These are phyloP conservation scores for Byssothecium circinans DNA, from an alignment of 2,329 filamentous ascomycete genomes.

Conservation along the genomic window DNA sequence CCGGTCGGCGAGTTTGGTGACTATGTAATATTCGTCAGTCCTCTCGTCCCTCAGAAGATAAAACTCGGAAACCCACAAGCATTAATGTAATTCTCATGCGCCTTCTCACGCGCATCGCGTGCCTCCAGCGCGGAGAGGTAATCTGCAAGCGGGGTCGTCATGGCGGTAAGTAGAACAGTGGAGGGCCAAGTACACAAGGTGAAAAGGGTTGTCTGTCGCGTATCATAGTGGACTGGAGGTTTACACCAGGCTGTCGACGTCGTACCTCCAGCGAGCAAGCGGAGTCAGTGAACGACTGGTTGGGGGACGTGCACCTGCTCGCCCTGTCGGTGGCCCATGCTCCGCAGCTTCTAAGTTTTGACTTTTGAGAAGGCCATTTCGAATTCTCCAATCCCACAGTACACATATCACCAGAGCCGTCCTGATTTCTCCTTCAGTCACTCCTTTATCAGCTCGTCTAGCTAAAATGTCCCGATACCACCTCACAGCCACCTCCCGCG, in stretches of 20 bases:
- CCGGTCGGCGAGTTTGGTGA: conserved; percentile 52
- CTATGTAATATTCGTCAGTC: conserved; percentile 26
- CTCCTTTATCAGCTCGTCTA: conserved; percentile 5
- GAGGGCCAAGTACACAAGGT: neutral
- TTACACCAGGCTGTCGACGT: conserved; percentile 14
- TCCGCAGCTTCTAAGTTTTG: neutral
- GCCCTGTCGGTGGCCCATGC: conserved; percentile 7
- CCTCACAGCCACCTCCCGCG: conserved; percentile 41
- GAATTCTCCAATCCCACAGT: too few species aligned
- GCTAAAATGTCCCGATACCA: conserved; percentile 32
- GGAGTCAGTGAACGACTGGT: conserved; percentile 11
- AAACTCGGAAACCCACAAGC: conserved; percentile 62
- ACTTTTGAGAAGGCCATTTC: too few species aligned
- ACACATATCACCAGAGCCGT: too few species aligned
- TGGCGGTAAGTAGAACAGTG: conserved; percentile 39
- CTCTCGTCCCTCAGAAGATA: too few species aligned
- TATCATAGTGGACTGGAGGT: conserved; percentile 30
- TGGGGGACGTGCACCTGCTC: conserved; percentile 14
- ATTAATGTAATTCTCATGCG: conserved; percentile 69
- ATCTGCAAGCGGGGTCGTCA: conserved; percentile 77
- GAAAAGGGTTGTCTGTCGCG: conserved; percentile 2
- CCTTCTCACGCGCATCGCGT: conserved; percentile 68
- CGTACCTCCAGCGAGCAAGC: conserved; percentile 8
- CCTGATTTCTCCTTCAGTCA: too few species aligned
- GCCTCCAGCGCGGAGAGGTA: conserved; percentile 76